phyloP scores from a whole-genome alignment of 1,284 basidiomycete species.

The Malassezia equina region DNA sequence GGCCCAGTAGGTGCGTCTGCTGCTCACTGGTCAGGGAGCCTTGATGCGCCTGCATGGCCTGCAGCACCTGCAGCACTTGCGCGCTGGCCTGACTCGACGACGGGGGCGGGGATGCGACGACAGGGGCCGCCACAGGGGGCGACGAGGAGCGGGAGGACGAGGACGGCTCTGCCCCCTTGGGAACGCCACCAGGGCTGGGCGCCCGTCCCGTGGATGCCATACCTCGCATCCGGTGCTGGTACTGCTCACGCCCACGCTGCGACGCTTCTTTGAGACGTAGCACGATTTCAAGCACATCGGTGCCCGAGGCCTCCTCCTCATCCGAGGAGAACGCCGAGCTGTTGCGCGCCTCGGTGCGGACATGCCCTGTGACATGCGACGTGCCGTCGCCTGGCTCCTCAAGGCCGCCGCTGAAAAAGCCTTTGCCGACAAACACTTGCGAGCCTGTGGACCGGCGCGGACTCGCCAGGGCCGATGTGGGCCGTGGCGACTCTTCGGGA shows the following conservation, averaged over 20 bases:
- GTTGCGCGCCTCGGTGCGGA: conserved; percentile 26
- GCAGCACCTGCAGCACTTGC: conserved; percentile 22
- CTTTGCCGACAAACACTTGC: conserved; percentile 38
- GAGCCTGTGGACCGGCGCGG: conserved; percentile 17
- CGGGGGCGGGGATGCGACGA: not conserved
- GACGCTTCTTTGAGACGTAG: conserved; percentile 41
- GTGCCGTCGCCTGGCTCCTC: conserved; percentile 43
- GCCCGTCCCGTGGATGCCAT: conserved; percentile 5
- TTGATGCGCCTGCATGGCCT: conserved; percentile 19
- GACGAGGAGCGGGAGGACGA: not conserved
- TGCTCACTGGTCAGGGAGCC: conserved; percentile 7
- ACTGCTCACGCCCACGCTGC: conserved; percentile 32
- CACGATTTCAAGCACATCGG: conserved; percentile 38
- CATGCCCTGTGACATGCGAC: conserved; percentile 35
- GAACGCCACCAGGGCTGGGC: not conserved
- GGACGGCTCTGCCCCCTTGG: not conserved
- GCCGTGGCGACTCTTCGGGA: conserved; percentile 34
- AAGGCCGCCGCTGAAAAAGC: conserved; percentile 37
- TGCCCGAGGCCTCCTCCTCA: conserved; percentile 32
- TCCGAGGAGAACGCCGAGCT: conserved; percentile 20
- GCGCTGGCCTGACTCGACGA: not conserved
- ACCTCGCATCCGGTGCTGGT: conserved; percentile 29
- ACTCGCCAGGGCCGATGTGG: conserved; percentile 9
- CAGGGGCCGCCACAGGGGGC: not conserved
- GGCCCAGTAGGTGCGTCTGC: conserved; percentile 12